Evolutionary conservation across 441 rosid genomes (phyloP), one percentile per base, ranked within the genome.

Genomic region (Pelargonium myrrhifolium): DNA sequence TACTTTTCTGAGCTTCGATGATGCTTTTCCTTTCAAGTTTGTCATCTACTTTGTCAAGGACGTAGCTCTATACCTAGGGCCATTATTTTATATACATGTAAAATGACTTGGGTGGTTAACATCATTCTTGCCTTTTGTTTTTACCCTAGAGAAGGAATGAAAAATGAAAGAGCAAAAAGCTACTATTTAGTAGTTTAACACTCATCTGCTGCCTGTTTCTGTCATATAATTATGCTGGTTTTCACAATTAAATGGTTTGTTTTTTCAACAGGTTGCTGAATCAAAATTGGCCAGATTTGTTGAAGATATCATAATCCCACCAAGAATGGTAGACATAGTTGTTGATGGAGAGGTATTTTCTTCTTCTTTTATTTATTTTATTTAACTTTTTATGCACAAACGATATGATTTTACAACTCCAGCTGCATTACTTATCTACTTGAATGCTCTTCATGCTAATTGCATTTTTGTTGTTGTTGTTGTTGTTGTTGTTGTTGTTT

Each of bases 341-440:
- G 93, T 95, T 71, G 99, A 95, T 70, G 99, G 96, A 79, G 99
- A 95, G 99, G 99, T 95, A 89, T 67, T 71, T 28, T 79, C 58
- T 78, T 65, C 24, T 66, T 71, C n/a, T n/a, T n/a, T 76, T 45
- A 31, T 56, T 76, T 53, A 31, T 47, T 24, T 68, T 65, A 53
- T 40, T 67, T 17, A 35, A 5, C 39, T 35, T 7, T 37, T 71
- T 68, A 17, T 42, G 35, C 31, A 45, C 63, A 45, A 20, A 64
- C 62, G 31, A 47, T 21, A 18, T 10, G 22, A 56, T 20, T 56
- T 20, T 56, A 11, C 22, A 20, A 9, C 28, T 56, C 14, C 21
- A 56, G 17, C 37, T 21, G 62, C 62, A 59, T 59, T 9, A 47
- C 55, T 47, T 15, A 56, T 56, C 59, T 53, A 18, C 59, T 53